phyloP scores from a whole-genome alignment of 176 grass and related monocot genomes.

The Avena insularis region DNA sequence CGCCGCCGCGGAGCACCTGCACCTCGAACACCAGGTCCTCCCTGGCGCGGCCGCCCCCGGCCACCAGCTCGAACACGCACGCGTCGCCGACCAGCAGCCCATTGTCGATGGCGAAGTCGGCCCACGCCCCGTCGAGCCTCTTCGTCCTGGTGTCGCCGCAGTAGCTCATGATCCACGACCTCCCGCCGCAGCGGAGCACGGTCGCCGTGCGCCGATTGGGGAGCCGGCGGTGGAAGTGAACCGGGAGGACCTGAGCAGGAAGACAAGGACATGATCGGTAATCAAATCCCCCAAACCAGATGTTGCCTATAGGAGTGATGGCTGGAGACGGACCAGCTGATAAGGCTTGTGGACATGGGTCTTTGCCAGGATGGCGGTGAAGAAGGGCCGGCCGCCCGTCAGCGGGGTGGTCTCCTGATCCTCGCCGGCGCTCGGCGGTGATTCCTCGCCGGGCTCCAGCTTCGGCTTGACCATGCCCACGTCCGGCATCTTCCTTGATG shows the following conservation, averaged over 20 bases:
- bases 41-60: background rate
- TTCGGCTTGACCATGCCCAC: background rate
- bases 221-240: constrained; percentile 36
- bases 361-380: constrained; percentile 34
- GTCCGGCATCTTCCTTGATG: background rate
- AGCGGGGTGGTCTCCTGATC: constrained; percentile 39
- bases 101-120: constrained; percentile 40
- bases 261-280: background rate
- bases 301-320: background rate
- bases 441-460: background rate
- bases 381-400: constrained; percentile 40
- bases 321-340: constrained; percentile 24
- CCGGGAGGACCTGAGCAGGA: constrained; percentile 21
- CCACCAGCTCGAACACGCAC: constrained; percentile 45
- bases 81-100: constrained; percentile 43
- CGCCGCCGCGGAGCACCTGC: constrained; percentile 49
- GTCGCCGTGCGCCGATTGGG: background rate
- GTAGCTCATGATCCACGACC: constrained; percentile 41
- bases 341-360: constrained; percentile 19
- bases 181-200: constrained; percentile 22
- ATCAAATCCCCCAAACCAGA: background rate
- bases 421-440: background rate
- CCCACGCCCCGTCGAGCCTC: constrained; percentile 40
- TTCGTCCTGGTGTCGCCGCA: constrained; percentile 20
- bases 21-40: constrained; percentile 34